Evolutionary conservation across 331 rosid genomes (phyloP).

Genomic region (Telfairia occidentalis): DNA sequence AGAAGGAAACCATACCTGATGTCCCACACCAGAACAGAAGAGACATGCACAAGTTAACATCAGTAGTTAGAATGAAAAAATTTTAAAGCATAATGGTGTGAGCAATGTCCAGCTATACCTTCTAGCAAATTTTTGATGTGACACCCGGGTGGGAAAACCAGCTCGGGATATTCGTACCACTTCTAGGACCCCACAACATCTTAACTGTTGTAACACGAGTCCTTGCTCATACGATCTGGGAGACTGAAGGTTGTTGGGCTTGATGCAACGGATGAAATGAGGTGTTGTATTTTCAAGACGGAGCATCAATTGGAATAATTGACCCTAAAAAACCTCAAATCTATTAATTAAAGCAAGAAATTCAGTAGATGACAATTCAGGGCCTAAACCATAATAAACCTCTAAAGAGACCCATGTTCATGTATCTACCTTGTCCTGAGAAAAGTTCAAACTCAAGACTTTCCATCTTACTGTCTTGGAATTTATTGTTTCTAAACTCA

Average conservation of each 20-base stretch:
- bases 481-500: not conserved
- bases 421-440: not conserved
- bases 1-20: constrained; percentile 98
- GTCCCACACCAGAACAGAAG: not conserved
- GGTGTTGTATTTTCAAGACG: constrained; percentile 96
- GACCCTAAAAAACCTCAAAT: constrained; percentile 47
- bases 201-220: constrained; percentile 89
- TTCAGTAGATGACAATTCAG: not conserved
- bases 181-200: constrained; percentile 98
- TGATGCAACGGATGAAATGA: constrained; percentile 96
- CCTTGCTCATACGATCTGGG: constrained; percentile 91
- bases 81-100: constrained; percentile 7
- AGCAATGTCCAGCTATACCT: constrained; percentile 38
- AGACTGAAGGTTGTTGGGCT: constrained; percentile 93
- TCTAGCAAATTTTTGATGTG: constrained; percentile 91
- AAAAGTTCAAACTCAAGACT: not conserved
- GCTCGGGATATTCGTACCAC: constrained; percentile 97
- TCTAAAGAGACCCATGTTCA: not conserved
- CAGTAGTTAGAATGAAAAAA: not conserved
- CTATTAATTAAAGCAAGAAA: constrained; percentile 4
- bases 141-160: constrained; percentile 94
- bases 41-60: constrained; percentile 2
- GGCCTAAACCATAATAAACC: not conserved
- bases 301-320: constrained; percentile 85
- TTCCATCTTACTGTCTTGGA: not conserved